These are phyloP conservation scores for Isabelozyma rhagii DNA, from an alignment of 805 yeast genomes.

Conservation along the genomic window DNA sequence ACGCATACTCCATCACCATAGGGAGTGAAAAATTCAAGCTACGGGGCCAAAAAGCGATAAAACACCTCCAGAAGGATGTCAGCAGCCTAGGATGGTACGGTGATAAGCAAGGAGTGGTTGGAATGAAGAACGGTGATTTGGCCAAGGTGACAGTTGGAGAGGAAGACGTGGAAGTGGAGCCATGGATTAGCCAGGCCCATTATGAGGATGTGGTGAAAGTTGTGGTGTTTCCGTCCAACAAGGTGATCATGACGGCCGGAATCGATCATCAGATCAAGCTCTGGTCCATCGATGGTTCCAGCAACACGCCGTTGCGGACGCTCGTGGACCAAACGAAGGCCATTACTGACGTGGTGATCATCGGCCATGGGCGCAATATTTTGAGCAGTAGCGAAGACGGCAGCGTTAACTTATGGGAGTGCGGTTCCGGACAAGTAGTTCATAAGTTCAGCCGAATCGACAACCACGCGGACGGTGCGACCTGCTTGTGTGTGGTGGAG, in stretches of 20 bases:
- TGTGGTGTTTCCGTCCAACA: slow-evolving; percentile 59
- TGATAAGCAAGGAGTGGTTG: not conserved
- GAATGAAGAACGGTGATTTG: not conserved
- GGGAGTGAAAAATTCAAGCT: not conserved
- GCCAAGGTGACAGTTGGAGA: not conserved
- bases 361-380: slow-evolving; percentile 69
- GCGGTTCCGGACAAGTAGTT: slow-evolving; percentile 51
- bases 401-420: slow-evolving; percentile 62
- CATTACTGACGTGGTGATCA: slow-evolving; percentile 47
- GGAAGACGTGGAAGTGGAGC: not conserved
- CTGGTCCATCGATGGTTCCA: slow-evolving; percentile 45
- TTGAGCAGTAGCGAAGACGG: slow-evolving; percentile 57
- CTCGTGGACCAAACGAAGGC: slow-evolving; percentile 48
- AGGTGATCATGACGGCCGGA: slow-evolving; percentile 59
- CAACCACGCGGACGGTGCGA: slow-evolving; percentile 15
- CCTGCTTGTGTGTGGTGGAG: slow-evolving; percentile 9
- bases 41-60: not conserved
- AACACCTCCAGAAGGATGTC: not conserved
- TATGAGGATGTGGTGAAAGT: slow-evolving; percentile 41
- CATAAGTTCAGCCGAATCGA: slow-evolving; percentile 27
- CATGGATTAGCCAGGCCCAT: slow-evolving; percentile 42
- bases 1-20: not conserved
- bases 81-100: not conserved
- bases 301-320: slow-evolving; percentile 28
- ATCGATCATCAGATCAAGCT: slow-evolving; percentile 57